Percentiles rank a stretch among this genome's conserved stretches.
Conservation (phyloP, 495 filamentous ascomycete genomes). For the Penicillium cataractarum region DNA sequence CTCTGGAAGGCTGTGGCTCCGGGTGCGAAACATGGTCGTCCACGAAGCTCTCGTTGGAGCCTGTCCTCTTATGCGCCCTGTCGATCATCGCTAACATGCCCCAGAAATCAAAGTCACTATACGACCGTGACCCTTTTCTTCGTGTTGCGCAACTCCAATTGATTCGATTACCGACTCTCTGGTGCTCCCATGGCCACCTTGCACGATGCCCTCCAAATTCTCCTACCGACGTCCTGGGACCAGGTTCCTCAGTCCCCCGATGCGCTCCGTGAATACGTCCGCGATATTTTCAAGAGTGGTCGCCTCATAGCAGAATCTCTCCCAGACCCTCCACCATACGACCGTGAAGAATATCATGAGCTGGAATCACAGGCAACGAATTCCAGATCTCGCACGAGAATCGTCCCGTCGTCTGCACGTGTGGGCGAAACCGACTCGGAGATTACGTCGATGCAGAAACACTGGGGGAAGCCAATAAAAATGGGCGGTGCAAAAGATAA, state of each 20-base stretch:
- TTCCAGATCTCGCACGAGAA: constrained; percentile 38
- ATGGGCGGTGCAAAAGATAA: constrained; percentile 66
- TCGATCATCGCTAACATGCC: neutral
- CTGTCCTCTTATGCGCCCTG: neutral
- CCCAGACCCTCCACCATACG: constrained; percentile 57
- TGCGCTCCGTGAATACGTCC: constrained; percentile 54
- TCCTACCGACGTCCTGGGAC: constrained; percentile 72
- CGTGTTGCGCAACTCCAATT: too few species aligned
- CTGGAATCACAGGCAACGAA: constrained; percentile 18
- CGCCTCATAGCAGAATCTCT: constrained; percentile 78
- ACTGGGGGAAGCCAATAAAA: constrained; percentile 87
- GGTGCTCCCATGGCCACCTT: constrained; percentile 58
- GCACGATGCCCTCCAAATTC: constrained; percentile 72
- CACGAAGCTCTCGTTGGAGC: neutral
- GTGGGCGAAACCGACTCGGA: constrained; percentile 51
- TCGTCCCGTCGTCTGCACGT: constrained; percentile 56
- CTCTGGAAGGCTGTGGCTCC: neutral
- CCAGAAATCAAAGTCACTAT: neutral
- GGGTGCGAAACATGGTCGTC: neutral
- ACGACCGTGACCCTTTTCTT: neutral
- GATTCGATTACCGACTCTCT: neutral
- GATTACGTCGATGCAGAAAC: constrained; percentile 62
- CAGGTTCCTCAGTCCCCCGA: constrained; percentile 58
- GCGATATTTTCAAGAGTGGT: constrained; percentile 64
- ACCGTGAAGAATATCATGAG: constrained; percentile 3